Percentiles rank a stretch among this genome's conserved stretches.
phyloP scores from a whole-genome alignment of 75 land plant species.

The Pinus tabuliformis region DNA sequence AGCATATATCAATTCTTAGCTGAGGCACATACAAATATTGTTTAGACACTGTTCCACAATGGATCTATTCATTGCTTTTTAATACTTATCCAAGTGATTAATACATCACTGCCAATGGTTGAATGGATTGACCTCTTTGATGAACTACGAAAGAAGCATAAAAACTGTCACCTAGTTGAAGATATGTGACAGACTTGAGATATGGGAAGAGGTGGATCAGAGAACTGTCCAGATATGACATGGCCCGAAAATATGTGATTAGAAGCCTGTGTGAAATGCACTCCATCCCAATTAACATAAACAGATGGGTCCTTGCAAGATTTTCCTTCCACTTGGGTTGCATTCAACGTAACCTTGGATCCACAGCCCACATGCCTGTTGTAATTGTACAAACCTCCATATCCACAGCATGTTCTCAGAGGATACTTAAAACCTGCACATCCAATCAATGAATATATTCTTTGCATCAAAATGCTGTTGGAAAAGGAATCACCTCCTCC shows the following conservation, averaged over 20 bases:
- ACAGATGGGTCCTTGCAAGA: conserved; percentile 46
- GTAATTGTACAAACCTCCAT: conserved; percentile 65
- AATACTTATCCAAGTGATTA: background rate
- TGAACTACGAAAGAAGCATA: background rate
- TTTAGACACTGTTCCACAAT: too few relatives aligned
- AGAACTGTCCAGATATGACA: conserved; percentile 33
- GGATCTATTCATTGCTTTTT: background rate
- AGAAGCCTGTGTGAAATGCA: conserved; percentile 60
- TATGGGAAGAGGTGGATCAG: conserved; percentile 45
- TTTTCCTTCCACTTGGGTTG: conserved; percentile 33
- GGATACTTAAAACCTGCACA: conserved; percentile 52
- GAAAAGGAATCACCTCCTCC: background rate
- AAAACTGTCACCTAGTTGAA: background rate
- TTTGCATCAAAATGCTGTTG: background rate
- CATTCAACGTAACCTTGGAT: conserved; percentile 16
- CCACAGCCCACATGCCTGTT: conserved; percentile 39
- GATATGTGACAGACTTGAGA: conserved; percentile 30
- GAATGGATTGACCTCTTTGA: background rate
- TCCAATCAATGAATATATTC: background rate
- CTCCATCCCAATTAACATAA: conserved; percentile 59
- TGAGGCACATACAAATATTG: too few relatives aligned
- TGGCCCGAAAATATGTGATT: conserved; percentile 44
- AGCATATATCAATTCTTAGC: too few relatives aligned
- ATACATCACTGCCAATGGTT: background rate
- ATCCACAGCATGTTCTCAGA: conserved; percentile 55